phyloP scores from a whole-genome alignment of 257 asterid genomes.

The Solanum peruvianum region DNA sequence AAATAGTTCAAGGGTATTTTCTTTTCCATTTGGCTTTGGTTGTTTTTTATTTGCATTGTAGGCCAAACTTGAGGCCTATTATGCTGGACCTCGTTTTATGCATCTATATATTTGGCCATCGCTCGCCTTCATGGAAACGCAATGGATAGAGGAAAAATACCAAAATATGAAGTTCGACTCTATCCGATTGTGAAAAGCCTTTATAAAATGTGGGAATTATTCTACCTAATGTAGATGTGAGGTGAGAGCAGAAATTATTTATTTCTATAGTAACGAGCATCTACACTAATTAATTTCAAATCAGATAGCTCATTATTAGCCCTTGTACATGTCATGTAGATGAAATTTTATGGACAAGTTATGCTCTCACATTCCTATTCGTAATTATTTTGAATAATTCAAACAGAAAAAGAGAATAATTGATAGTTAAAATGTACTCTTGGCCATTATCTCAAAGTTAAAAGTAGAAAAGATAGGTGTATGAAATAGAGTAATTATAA shows the following conservation, averaged over 20 bases:
- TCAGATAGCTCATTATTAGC: background rate
- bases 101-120: background rate
- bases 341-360: background rate
- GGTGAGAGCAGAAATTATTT: background rate
- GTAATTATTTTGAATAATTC: no score
- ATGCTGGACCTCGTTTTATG: background rate
- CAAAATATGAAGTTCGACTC: background rate
- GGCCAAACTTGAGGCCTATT: background rate
- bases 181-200: background rate
- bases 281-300: background rate
- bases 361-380: no score
- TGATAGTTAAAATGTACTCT: background rate
- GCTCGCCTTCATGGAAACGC: background rate
- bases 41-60: background rate
- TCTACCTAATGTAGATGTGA: background rate
- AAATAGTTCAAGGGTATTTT: no score
- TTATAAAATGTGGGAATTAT: background rate
- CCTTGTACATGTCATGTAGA: background rate
- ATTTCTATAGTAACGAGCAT: background rate
- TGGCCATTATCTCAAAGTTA: background rate
- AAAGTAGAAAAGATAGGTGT: no score
- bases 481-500: background rate
- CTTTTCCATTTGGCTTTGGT: background rate
- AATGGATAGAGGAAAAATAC: background rate
- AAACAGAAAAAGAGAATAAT: no score